Evolutionary conservation across 768 basidiomycete species (phyloP), one percentile per base, ranked within the genome.

Genomic region (Suillus fuscotomentosus): DNA sequence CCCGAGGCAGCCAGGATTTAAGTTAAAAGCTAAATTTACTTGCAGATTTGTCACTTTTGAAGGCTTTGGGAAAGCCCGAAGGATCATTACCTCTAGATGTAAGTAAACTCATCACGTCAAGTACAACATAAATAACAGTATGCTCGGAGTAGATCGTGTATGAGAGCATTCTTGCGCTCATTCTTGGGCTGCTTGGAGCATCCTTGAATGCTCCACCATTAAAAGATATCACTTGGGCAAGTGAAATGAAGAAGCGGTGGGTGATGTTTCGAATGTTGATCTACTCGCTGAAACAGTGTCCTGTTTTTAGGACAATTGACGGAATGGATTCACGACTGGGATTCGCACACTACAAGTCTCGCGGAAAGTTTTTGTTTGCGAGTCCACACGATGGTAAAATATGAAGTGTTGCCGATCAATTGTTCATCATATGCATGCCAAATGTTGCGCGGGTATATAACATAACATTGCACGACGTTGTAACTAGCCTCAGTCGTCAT

Each of bases 201-300:
- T 85, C 86, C n/a, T 69, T 91, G 65, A 88, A 84, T 67, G 82
- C 89, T 8, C 85, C 91, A 1, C 73, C 81, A 39, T 76, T 94
- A 41, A 92, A 89, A 69, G 91, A 94, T 70, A 91, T 94, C 65
- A 89, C 90, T 41, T 95, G 92, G 94, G 85, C 91, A 20, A 92
- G 90, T 69, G 93, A 96, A 77, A 95, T 95, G 93, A 84, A 84
- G 69, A 88, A 84, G 72, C 83, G 88, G 93, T 93, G 69, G 68
- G 86, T 76, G 20, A 38, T 8, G 7, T 48, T 38, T 24, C 51
- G n/a, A 11, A n/a, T 57, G 62, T 45, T 41, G 55, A 0, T 34
- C 4, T 55, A 60, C 24, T 27, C 6, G 36, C 34, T 63, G 45
- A 41, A 17, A 42, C 38, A 34, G 22, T 36, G 24, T 55, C 62